Evolutionary conservation across 768 basidiomycete genomes (phyloP).

Genomic region (Serendipita sp.): DNA sequence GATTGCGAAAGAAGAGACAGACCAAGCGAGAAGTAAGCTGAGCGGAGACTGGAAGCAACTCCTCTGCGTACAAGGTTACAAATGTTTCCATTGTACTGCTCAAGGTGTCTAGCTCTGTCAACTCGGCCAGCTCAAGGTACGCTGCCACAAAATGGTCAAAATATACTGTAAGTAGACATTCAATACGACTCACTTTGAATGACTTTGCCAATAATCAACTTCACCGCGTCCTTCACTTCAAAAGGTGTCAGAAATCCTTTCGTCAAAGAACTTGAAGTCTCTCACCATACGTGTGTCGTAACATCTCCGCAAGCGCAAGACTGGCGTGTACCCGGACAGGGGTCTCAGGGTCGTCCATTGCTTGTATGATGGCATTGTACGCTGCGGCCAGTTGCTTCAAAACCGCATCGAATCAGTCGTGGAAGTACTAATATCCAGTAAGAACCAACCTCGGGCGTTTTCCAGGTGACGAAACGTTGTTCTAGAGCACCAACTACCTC

Average conservation of each 20-base stretch:
- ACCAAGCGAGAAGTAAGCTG: conserved; percentile 66
- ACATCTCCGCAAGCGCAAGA: conserved; percentile 62
- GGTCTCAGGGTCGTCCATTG: conserved; percentile 60
- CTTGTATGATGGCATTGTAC: conserved; percentile 47
- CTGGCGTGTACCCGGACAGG: conserved; percentile 76
- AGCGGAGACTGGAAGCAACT: conserved; percentile 70
- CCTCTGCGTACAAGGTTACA: conserved; percentile 71
- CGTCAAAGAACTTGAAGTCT: neutral
- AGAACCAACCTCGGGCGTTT: conserved; percentile 36
- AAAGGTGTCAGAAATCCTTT: neutral
- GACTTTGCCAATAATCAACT: conserved; percentile 69
- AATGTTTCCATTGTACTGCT: conserved; percentile 72
- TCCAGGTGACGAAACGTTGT: conserved; percentile 53
- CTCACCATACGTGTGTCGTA: conserved; percentile 23
- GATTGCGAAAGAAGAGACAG: conserved; percentile 16
- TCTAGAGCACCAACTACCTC: conserved; percentile 65
- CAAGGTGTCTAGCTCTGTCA: conserved; percentile 75
- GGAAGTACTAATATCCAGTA: neutral
- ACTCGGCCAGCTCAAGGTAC: conserved; percentile 77
- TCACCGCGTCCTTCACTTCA: conserved; percentile 50
- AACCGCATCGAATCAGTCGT: neutral
- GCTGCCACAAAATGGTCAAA: conserved; percentile 25
- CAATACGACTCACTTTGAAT: conserved; percentile 46
- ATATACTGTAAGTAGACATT: conserved; percentile 5
- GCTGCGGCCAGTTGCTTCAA: conserved; percentile 13